These are phyloP conservation scores for Nymphaea thermarum DNA, from an alignment of 164 flowering plant genomes.

Conservation along the genomic window DNA sequence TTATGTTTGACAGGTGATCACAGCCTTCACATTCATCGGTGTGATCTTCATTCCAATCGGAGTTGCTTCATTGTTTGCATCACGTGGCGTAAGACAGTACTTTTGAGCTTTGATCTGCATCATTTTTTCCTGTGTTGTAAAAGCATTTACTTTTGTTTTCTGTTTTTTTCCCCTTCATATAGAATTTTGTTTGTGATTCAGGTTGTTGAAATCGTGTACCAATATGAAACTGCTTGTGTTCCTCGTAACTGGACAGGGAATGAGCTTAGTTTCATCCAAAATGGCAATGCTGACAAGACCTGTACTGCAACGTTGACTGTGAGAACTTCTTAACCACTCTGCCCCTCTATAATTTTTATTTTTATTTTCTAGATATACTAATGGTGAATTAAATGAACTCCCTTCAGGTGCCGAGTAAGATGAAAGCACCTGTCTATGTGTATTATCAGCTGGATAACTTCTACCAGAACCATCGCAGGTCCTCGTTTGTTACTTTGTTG, in stretches of 20 bases:
- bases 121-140: not conserved
- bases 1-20: slow-evolving; percentile 52
- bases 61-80: slow-evolving; percentile 67
- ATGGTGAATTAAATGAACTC: not conserved
- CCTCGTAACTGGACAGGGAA: slow-evolving; percentile 27
- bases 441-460: slow-evolving; percentile 13
- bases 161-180: slow-evolving; percentile 1
- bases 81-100: slow-evolving; percentile 52
- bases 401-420: slow-evolving; percentile 13
- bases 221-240: slow-evolving; percentile 67
- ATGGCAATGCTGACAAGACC: slow-evolving; percentile 22
- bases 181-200: slow-evolving; percentile 12
- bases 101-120: not conserved
- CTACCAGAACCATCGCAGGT: slow-evolving; percentile 11
- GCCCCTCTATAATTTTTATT: not conserved
- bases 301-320: slow-evolving; percentile 49
- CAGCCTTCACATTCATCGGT: slow-evolving; percentile 61
- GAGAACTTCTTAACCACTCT: slow-evolving; percentile 9
- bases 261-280: slow-evolving; percentile 45
- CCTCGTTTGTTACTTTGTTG: not conserved
- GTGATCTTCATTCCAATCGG: slow-evolving; percentile 83
- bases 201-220: slow-evolving; percentile 83
- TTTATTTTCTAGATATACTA: too few relatives aligned
- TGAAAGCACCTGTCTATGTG: slow-evolving; percentile 12
- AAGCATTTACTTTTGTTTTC: not conserved